Evolutionary conservation across 371 early-diverging fungal genomes (phyloP).

Genomic region (Mucor racemosus): DNA sequence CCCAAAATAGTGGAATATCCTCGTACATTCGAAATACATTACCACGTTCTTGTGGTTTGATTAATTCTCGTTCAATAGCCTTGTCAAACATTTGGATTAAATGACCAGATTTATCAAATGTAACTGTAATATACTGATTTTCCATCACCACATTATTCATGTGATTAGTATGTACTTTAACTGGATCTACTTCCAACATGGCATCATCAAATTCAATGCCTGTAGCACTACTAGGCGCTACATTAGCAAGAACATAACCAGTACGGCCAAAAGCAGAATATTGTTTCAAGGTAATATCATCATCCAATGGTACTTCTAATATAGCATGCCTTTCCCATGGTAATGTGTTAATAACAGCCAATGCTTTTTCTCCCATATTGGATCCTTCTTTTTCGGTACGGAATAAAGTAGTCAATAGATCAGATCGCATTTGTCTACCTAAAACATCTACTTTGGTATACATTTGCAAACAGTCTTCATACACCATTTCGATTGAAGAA

Average conservation of each 20-base stretch:
- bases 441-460: conserved; percentile 44
- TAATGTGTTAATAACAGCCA: conserved; percentile 81
- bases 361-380: conserved; percentile 22
- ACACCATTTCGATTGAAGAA: conserved; percentile 85
- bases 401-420: conserved; percentile 24
- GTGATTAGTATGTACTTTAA: conserved; percentile 40
- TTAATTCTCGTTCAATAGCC: conserved; percentile 71
- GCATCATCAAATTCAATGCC: not conserved
- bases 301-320: conserved; percentile 68
- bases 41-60: conserved; percentile 65
- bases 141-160: conserved; percentile 63
- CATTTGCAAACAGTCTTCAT: conserved; percentile 73
- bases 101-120: conserved; percentile 74
- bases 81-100: conserved; percentile 71
- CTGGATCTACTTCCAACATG: conserved; percentile 26
- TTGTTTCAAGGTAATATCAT: conserved; percentile 52
- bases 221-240: conserved; percentile 17
- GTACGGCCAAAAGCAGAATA: conserved; percentile 55
- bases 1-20: conserved; percentile 65
- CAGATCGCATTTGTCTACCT: conserved; percentile 44
- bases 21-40: conserved; percentile 83
- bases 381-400: not conserved
- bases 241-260: conserved; percentile 52
- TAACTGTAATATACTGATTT: conserved; percentile 69
- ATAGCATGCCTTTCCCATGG: conserved; percentile 79